Evolutionary conservation across 768 basidiomycete genomes (phyloP).

Genomic region (Podaxis sp.): DNA sequence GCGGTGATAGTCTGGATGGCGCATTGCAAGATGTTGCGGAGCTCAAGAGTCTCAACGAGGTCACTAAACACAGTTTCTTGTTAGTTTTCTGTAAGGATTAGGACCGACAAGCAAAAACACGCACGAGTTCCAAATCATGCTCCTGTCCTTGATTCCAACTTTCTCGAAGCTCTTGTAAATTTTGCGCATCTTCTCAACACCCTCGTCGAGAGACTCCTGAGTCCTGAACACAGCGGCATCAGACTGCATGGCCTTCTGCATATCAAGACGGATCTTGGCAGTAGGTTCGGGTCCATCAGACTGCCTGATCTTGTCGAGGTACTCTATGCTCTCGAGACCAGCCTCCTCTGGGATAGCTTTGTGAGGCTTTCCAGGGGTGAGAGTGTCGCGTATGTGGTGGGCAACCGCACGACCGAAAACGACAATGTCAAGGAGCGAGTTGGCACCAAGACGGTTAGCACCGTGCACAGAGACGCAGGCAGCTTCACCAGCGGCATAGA

Average conservation of each 20-base stretch:
- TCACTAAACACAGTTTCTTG: conserved; percentile 54
- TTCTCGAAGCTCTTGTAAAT: conserved; percentile 90
- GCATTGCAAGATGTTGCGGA: conserved; percentile 93
- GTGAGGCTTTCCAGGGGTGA: conserved; percentile 89
- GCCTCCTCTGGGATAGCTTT: conserved; percentile 84
- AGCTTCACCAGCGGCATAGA: conserved; percentile 98
- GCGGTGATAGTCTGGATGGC: conserved; percentile 95
- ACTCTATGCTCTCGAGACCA: conserved; percentile 80
- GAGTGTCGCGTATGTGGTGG: conserved; percentile 92
- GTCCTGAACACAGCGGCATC: conserved; percentile 99
- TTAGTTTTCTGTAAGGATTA: conserved; percentile 4
- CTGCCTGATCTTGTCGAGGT: conserved; percentile 83
- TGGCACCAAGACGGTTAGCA: conserved; percentile 98
- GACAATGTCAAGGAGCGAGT: conserved; percentile 97
- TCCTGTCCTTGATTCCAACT: conserved; percentile 95
- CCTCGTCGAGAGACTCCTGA: conserved; percentile 86
- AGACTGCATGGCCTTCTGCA: conserved; percentile 99
- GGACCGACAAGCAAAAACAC: conserved; percentile 26
- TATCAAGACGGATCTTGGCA: conserved; percentile 86
- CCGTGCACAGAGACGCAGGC: conserved; percentile 99
- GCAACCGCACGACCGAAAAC: conserved; percentile 99
- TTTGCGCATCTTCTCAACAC: conserved; percentile 80
- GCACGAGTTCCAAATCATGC: conserved; percentile 99
- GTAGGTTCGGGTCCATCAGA: conserved; percentile 83
- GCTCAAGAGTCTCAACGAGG: conserved; percentile 94